Base-by-base conservation (phyloP, 225 moss, liverwort and hornwort species). In the Polytrichum formosum region DNA sequence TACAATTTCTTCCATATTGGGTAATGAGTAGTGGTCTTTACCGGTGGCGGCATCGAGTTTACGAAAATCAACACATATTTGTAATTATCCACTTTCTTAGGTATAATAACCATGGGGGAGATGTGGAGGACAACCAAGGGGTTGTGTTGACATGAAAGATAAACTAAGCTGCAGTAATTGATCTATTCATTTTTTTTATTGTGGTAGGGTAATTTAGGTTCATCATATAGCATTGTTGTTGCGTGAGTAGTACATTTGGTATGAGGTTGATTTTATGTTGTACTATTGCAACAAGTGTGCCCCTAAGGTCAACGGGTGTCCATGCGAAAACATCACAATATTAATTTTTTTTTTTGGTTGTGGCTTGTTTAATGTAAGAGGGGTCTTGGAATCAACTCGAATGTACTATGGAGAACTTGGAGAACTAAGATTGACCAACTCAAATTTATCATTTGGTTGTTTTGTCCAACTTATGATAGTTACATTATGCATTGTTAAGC, bases 11-110 rank as follows among this genome's bases (percentile, higher is more conserved):
- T 55, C 8, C 19, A 55, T 55, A 19, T 10, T 10, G 1, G 64
- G 71, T 1, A 66, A n/a, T 0, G 71, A 65, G 17, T 55, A 60
- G 18, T 28, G 23, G 18, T 71, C 76, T 30, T 76, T 71, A 13
- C 28, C 0, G 23, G 71, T 76, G 0, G 61, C 33, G 5, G 20
- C 18, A 54, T 71, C 71, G 0, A 76, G 18, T 17, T 76, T 71
- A 6, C 17, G 5, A 28, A 53, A 76, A 46, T 76, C 76, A 16
- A 63, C 18, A 1, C 65, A 76, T 0, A 71, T 30, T 55, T 55
- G 6, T 18, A 56, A 54, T 64, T 17, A 71, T 33, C 53, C 56
- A 26, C 30, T 63, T 53, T 69, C 28, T 26, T 76, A 22, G 16
- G 63, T 17, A 13, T 53, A 7, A 59, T 28, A 2, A 53, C 72